phyloP scores from a whole-genome alignment of 1,284 basidiomycete genomes.

The Paramarasmius palmivorus region DNA sequence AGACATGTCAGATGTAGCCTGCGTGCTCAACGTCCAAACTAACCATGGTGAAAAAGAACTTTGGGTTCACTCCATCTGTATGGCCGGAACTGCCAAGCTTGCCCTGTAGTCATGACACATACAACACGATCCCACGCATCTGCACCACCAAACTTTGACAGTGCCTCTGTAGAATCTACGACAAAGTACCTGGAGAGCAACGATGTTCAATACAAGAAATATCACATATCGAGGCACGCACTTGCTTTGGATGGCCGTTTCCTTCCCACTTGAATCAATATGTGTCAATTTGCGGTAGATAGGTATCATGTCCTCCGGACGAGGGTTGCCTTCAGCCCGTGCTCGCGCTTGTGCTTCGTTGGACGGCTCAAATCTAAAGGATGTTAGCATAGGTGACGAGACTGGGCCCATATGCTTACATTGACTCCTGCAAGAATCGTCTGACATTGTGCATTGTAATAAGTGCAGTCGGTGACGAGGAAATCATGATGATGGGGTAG shows the following conservation, averaged over 20 bases:
- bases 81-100: conserved; percentile 95
- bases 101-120: conserved; percentile 96
- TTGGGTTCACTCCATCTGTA: conserved; percentile 96
- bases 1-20: no score
- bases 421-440: conserved; percentile 87
- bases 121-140: conserved; percentile 96
- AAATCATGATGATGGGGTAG: conserved; percentile 95
- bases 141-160: conserved; percentile 81
- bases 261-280: conserved; percentile 53
- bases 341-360: conserved; percentile 71
- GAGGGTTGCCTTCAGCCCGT: conserved; percentile 69
- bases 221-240: conserved; percentile 20
- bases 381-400: background rate
- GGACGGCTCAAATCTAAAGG: conserved; percentile 73
- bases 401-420: conserved; percentile 45
- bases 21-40: no score
- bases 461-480: conserved; percentile 91
- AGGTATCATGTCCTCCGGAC: conserved; percentile 82
- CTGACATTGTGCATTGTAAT: conserved; percentile 99
- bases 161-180: conserved; percentile 90
- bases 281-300: conserved; percentile 77
- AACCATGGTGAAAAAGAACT: conserved; percentile 91
- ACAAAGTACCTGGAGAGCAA: conserved; percentile 61
- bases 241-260: conserved; percentile 41
- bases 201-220: background rate